These are phyloP conservation scores for Licmophora abbreviata DNA, from an alignment of 108 stramenopile species.

Conservation along the genomic window DNA sequence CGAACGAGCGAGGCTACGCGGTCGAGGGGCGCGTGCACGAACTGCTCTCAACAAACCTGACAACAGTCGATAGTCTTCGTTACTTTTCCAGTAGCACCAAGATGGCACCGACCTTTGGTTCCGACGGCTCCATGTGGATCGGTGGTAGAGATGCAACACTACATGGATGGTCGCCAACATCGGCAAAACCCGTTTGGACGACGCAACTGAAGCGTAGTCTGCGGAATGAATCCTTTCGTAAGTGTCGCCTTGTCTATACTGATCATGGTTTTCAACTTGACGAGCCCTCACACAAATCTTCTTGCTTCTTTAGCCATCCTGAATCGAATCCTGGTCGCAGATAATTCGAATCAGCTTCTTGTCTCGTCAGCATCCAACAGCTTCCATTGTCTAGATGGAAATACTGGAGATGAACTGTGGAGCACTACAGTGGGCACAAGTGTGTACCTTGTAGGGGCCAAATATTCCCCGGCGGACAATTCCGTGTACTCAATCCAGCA, in stretches of 20 bases:
- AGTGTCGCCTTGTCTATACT: not conserved
- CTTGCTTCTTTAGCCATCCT: not conserved
- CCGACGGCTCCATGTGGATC: conserved; percentile 1
- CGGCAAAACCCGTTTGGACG: not conserved
- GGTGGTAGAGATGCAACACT: not conserved
- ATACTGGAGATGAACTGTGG: conserved; percentile 1
- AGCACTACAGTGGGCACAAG: not conserved
- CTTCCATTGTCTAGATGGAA: not conserved
- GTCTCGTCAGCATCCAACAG: not conserved
- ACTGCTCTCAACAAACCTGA: not conserved
- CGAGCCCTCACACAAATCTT: not conserved
- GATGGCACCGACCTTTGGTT: not conserved
- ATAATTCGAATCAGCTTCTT: not conserved
- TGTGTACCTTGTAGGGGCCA: not conserved
- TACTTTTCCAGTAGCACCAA: not conserved
- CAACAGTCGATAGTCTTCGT: not conserved
- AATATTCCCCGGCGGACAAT: not conserved
- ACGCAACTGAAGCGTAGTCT: not conserved
- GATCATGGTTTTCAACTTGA: not conserved
- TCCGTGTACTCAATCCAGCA: conserved; percentile 1
- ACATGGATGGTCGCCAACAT: not conserved
- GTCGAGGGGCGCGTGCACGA: not conserved
- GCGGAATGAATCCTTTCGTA: not conserved
- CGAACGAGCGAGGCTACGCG: not conserved
- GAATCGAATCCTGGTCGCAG: not conserved